These are phyloP conservation scores for Hypoxylon sp. DNA, from an alignment of 2,329 filamentous ascomycete genomes.

Conservation along the genomic window DNA sequence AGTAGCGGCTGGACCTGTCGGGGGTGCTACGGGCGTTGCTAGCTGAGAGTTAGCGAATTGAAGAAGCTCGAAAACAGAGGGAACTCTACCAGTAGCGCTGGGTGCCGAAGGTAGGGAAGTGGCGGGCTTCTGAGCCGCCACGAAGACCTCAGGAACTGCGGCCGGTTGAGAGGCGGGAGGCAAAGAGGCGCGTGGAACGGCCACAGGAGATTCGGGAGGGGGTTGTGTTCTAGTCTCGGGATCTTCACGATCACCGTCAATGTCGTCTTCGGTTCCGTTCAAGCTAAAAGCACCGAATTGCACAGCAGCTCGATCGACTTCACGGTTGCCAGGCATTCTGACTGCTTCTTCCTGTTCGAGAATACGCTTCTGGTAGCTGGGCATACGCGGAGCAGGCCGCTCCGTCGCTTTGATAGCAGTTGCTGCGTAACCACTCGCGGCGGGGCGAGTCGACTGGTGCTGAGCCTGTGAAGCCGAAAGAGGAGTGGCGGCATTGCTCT, in stretches of 20 bases:
- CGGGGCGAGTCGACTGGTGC: conserved; percentile 68
- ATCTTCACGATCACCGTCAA: conserved; percentile 95
- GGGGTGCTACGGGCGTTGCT: conserved; percentile 50
- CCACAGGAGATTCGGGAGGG: conserved; percentile 86
- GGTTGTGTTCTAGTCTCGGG: conserved; percentile 94
- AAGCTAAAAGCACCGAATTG: conserved; percentile 97
- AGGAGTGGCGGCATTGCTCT: conserved; percentile 73
- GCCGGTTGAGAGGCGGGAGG: conserved; percentile 76
- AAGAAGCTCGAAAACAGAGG: conserved; percentile 20
- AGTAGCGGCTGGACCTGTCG: conserved; percentile 47
- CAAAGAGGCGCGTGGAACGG: conserved; percentile 86
- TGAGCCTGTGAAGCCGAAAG: conserved; percentile 73
- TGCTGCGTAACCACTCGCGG: conserved; percentile 80
- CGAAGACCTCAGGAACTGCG: conserved; percentile 66
- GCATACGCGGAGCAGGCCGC: conserved; percentile 72
- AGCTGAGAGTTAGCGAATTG: conserved; percentile 41
- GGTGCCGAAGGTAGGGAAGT: conserved; percentile 58
- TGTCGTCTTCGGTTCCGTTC: conserved; percentile 85
- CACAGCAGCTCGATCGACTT: conserved; percentile 90
- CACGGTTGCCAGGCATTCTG: conserved; percentile 97
- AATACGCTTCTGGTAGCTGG: conserved; percentile 86
- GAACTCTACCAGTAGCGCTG: conserved; percentile 50
- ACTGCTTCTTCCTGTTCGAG: conserved; percentile 97
- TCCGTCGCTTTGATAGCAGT: conserved; percentile 83
- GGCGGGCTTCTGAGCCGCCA: conserved; percentile 65